Base-by-base conservation (phyloP, 306 rosid genomes). In the Ormosia emarginata region DNA sequence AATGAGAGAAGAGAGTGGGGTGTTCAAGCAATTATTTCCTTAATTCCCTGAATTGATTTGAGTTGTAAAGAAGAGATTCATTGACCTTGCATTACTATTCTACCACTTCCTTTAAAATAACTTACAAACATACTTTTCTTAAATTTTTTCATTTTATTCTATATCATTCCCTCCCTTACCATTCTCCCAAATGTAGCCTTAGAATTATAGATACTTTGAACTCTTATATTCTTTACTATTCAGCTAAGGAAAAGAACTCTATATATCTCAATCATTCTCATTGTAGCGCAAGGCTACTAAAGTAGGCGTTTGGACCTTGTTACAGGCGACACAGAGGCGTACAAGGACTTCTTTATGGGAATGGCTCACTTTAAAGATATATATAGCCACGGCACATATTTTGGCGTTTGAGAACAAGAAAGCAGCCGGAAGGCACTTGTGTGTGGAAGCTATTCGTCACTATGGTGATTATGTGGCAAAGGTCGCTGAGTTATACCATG, bases 291-390 rank as follows among this genome's bases (percentile, higher is more conserved):
- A 39, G 13, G 52, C 37, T 52, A 36, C 12, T 41, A 32, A 56
- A 6, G 7, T n/a, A 7, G 14, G 24, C 4, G 3, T 40, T 57
- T 65, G 33, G 30, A 41, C 17, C 17, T 40, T 64, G 1, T 69
- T 59, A 82, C 85, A 93, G 98, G 97, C 24, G 87, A 86, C 86
- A 87, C 69, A 5, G 97, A 94, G 79, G 92, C 97, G 2, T 92
- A 86, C 5, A 89, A 84, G 64, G 68, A 89, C 55, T 84, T 92
- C 72, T 91, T 87, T 80, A 91, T 91, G 86, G 98, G 97, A 70
- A 80, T 85, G 64, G 98, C 94, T 2, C 97, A 94, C 77, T 92
- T 94, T 52, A 92, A 94, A 80, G 98, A 94, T 47, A 90, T 92
- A 94, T 47, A 90, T 92, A 53, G 98, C 97, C 70, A 40, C 82